Evolutionary conservation across 2,329 filamentous ascomycete species (phyloP), one percentile per base, ranked within the genome.

Genomic region (Sarocladiaceae sp.): DNA sequence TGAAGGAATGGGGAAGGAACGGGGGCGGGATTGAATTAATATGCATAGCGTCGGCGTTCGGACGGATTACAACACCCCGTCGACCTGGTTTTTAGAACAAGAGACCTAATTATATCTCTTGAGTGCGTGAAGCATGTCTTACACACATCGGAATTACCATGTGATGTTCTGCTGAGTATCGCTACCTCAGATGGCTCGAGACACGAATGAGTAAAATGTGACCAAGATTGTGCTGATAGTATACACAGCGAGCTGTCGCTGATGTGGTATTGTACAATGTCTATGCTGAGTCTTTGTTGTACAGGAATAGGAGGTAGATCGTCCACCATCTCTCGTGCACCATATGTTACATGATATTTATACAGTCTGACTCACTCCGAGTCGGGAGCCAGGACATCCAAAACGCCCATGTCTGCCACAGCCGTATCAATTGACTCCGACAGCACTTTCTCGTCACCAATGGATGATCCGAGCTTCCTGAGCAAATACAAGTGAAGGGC

Each of bases 401-500:
- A 61, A 50, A 68, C 63, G 34, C 69, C 68, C 69, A 72, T 72
- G 51, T 71, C 57, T 45, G 48, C 51, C n/a, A 65, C 63, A 42
- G 58, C 66, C 34, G 59, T 53, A 18, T 57, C 51, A 24, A 67
- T 54, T 15, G 56, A 47, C 16, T 45, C 51, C 39, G 54, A 54
- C 33, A 53, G 53, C 6, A 57, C 48, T 9, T 51, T 50, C 26
- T 45, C 53, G 11, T 53, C 50, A 4, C 42, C 35, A 12, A 26
- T 32, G 20, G 33, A 52, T 9, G 62, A 59, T 58, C 67, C 60
- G 16, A 64, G 62, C 37, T 60, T 60, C 40, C 58, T 57, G 47
- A 68, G 65, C 37, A 75, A 49, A 44, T 67, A 70, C 44, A 67
- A 61, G 39, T 64, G 66, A 45, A 73, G 54, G 39, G 69, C 69